Base-by-base conservation (phyloP, 306 rosid species). In the Cucurbita argyrosperma region DNA sequence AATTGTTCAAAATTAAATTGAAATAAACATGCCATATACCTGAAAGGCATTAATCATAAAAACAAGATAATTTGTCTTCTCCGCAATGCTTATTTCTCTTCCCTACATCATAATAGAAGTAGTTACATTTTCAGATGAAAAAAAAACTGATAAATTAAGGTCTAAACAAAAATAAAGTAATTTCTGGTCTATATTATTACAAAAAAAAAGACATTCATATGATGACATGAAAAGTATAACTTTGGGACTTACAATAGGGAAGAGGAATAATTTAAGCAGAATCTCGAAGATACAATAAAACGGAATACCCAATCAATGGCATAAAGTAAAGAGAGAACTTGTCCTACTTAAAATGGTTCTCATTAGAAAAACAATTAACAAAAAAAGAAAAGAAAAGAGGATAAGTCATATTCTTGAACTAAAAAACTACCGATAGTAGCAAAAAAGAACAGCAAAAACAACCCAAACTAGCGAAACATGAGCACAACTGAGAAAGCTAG, bases 21-120 rank as follows among this genome's bases (percentile, higher is more conserved):
- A 61, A 30, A 67, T 67, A 60, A 39, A 4, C 14, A 15, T 23
- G 39, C 69, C 77, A 53, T 74, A 72, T 91, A 94, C 96, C 97
- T 94, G 97, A 81, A 94, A 94, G 40, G 91, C 90, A 80, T 94
- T 94, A 65, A 94, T 89, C 95, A 94, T 94, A 88, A 94, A 94
- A 78, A 94, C 92, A 78, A 94, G 80, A 85, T 91, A 94, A 83
- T 89, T 91, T 42, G 96, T 89, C 91, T 91, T 94, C 88, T 91
- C 99, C 1, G 96, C 94, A 46, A 91, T 85, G 75, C 85, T 85
- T 67, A 88, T 76, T 64, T 94, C 96, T 75, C 92, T 87, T 83
- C 97, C 99, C 99, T 94, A 57, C 87, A 82, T 62, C 79, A 66
- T 75, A 62, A 68, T 71, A 51, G 63, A 76, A 74, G 76, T 74